These are phyloP conservation scores for Pyrenopolyporus hunteri DNA, from an alignment of 495 filamentous ascomycete genomes.

Conservation along the genomic window DNA sequence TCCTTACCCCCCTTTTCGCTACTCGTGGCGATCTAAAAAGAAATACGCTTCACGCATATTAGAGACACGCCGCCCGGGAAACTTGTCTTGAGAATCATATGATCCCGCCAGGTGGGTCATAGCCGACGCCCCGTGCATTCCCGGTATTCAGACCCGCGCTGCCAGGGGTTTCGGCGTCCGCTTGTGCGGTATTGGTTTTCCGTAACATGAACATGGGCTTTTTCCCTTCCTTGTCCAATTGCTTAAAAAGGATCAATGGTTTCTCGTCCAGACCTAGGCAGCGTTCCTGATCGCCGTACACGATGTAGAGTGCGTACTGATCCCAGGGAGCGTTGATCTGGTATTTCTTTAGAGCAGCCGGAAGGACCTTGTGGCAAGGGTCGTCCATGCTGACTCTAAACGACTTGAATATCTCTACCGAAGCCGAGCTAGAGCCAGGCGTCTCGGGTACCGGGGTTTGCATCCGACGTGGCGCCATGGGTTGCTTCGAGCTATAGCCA, in stretches of 20 bases:
- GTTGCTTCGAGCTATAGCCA: conserved; percentile 51
- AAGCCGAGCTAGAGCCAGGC: conserved; percentile 53
- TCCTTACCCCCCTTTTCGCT: conserved; percentile 1
- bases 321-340: conserved; percentile 98
- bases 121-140: conserved; percentile 43
- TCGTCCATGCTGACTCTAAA: conserved; percentile 98
- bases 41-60: conserved; percentile 11
- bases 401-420: conserved; percentile 95
- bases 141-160: conserved; percentile 55
- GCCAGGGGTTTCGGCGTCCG: conserved; percentile 50
- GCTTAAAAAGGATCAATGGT: conserved; percentile 94
- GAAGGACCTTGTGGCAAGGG: conserved; percentile 95
- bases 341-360: conserved; percentile 94
- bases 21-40: not conserved
- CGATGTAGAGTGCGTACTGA: conserved; percentile 96
- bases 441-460: conserved; percentile 61
- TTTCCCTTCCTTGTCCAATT: conserved; percentile 91
- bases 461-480: conserved; percentile 50
- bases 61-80: not conserved
- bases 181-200: conserved; percentile 61
- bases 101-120: conserved; percentile 62
- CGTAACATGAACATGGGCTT: conserved; percentile 99
- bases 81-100: conserved; percentile 48
- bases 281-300: conserved; percentile 95
- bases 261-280: conserved; percentile 91